Base-by-base conservation (phyloP, 148 eudicot genomes). In the Cornus controversa region DNA sequence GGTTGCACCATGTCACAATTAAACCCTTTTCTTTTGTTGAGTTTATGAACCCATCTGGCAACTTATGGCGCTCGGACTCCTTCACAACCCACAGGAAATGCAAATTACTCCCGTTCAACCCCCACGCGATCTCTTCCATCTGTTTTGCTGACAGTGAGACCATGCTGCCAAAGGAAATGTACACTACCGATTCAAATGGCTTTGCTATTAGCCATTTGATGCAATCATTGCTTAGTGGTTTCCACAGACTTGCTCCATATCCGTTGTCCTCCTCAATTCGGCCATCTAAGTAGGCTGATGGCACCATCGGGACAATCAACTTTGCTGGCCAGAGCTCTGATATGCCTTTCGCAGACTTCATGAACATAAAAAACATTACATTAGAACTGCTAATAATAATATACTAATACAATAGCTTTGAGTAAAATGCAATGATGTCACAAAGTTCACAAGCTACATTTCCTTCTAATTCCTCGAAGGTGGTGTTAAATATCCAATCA, bases 241-340 rank as follows among this genome's bases (percentile, higher is more conserved):
- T 90, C 93, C 93, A 90, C 67, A 90, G 80, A 24, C 82, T 88
- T 10, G 89, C 87, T 23, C 86, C 90, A 77, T 88, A 90, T 1
- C 82, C 82, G 27, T 78, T 70, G 80, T 90, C 93, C 2, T 77
- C 87, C 75, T 85, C 79, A 7, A 90, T 90, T 24, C 83, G 75
- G 6, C 85, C 86, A 24, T 90, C 93, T 69, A 88, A 73, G 82
- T 83, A 85, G 40, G 83, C 63, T n/a, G 93, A 90, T 57, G 93
- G 93, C 15, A 90, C 86, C 93, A 86, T 88, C 18, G 93, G 93
- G 14, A 91, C 91, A 25, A 90, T 88, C 36, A 90, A n/a, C 74
- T 87, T 90, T 23, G 81, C 94, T 23, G 89, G 89, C 90, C 88
- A 89, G 70, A 68, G 63, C 8, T 80, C 85, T 22, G 24, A 37